Evolutionary conservation across 805 yeast genomes (phyloP).

Genomic region (Clavispora fructus): DNA sequence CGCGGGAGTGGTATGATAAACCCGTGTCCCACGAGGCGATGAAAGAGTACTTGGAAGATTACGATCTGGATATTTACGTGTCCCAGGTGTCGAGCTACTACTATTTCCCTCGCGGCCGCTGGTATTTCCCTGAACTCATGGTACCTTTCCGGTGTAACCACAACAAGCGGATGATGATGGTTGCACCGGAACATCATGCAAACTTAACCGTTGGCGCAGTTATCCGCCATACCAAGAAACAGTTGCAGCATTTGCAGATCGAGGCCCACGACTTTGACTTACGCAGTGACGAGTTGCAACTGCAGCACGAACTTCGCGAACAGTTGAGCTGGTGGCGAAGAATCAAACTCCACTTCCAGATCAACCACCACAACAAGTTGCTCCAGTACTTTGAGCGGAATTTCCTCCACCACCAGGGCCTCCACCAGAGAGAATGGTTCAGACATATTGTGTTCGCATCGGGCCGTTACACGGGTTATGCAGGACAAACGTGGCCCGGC

Average conservation of each 20-base stretch:
- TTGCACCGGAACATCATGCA: constrained; percentile 5
- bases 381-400: constrained; percentile 47
- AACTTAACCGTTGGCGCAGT: constrained; percentile 18
- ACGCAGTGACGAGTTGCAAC: constrained; percentile 22
- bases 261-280: constrained; percentile 26
- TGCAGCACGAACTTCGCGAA: constrained; percentile 25
- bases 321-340: constrained; percentile 32
- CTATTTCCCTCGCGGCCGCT: constrained; percentile 2
- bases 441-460: constrained; percentile 63
- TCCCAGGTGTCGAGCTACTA: constrained; percentile 4
- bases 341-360: constrained; percentile 25
- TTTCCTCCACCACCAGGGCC: constrained; percentile 44
- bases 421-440: constrained; percentile 52
- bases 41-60: constrained; percentile 7
- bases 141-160: constrained; percentile 6
- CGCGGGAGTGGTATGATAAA: constrained; percentile 31
- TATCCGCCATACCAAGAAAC: constrained; percentile 20
- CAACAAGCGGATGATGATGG: constrained; percentile 5
- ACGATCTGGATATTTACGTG: constrained; percentile 8
- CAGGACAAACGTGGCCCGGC: constrained; percentile 55
- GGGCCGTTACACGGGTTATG: constrained; percentile 44
- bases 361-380: constrained; percentile 31
- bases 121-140: constrained; percentile 13
- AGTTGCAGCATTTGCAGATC: constrained; percentile 18
- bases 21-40: constrained; percentile 6